phyloP scores from a whole-genome alignment of 2,329 filamentous ascomycete species.

The Diaporthe citriasiana region DNA sequence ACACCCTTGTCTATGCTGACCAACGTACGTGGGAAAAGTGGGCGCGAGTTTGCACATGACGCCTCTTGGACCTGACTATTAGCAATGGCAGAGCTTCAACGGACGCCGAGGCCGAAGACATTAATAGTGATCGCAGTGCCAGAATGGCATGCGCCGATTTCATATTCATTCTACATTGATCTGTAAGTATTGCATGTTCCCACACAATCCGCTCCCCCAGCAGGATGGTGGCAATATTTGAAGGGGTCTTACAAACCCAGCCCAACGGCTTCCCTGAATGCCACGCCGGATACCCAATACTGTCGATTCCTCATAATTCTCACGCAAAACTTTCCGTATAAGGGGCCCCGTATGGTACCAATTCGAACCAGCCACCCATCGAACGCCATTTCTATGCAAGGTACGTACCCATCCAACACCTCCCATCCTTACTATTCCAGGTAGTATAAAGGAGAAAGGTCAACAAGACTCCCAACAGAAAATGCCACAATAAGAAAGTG shows the following conservation, averaged over 20 bases:
- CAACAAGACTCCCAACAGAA: not conserved
- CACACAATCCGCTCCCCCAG: no score
- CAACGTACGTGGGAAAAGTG: no score
- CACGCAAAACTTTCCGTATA: not conserved
- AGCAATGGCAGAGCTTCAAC: not conserved
- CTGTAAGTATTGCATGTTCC: not conserved
- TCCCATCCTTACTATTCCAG: not conserved
- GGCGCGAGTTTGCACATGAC: not conserved
- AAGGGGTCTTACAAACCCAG: not conserved
- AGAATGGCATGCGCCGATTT: not conserved
- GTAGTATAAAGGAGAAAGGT: not conserved
- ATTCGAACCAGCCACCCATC: not conserved
- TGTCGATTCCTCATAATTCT: not conserved
- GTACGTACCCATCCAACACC: not conserved
- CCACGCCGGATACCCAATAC: not conserved
- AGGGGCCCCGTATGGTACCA: not conserved
- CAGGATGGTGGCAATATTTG: not conserved
- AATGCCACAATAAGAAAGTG: not conserved
- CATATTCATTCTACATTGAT: not conserved
- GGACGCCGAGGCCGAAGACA: not conserved
- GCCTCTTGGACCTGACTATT: no score
- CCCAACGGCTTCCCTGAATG: not conserved
- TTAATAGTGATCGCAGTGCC: not conserved
- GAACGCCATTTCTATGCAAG: slow-evolving; percentile 37
- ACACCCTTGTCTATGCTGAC: not conserved